A percentile compares a stretch with the other conserved stretches of the same genome.
These are phyloP conservation scores for Nicotiana obtusifolia DNA, from an alignment of 257 asterid genomes.

Conservation along the genomic window DNA sequence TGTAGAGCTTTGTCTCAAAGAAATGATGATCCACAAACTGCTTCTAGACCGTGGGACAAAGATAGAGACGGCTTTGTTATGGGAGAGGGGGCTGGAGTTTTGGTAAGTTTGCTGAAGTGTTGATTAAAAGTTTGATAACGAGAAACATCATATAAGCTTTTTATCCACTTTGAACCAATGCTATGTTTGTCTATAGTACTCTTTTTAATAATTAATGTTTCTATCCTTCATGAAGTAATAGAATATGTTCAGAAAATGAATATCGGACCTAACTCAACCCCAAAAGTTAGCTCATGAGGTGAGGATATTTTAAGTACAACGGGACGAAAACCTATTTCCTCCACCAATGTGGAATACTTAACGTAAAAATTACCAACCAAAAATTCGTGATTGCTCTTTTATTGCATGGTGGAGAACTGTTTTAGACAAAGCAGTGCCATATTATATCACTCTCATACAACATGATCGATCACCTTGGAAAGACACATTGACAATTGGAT, in stretches of 20 bases:
- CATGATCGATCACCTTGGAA: not conserved
- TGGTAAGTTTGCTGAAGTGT: constrained; percentile 44
- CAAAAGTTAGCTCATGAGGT: not conserved
- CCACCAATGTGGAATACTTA: not conserved
- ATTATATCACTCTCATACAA: not conserved
- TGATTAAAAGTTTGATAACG: not conserved
- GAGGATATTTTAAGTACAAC: not conserved
- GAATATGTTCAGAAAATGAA: not conserved
- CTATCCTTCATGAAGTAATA: not conserved
- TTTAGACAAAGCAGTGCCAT: not conserved
- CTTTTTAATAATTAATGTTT: not conserved
- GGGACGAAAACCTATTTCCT: not conserved
- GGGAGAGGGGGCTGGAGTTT: constrained; percentile 92
- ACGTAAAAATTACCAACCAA: not conserved
- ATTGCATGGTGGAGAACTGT: not conserved
- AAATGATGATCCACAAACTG: constrained; percentile 82
- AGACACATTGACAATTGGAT: not conserved
- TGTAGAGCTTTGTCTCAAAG: constrained; percentile 95
- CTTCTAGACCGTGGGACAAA: constrained; percentile 91
- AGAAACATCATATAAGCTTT: not conserved
- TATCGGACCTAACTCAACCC: not conserved
- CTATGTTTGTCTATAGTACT: not conserved
- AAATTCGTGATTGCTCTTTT: not conserved
- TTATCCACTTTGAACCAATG: not conserved
- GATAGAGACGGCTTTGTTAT: constrained; percentile 89